Base-by-base conservation (phyloP, 2,329 filamentous ascomycete species). In the Microcyclospora tardicrescens region DNA sequence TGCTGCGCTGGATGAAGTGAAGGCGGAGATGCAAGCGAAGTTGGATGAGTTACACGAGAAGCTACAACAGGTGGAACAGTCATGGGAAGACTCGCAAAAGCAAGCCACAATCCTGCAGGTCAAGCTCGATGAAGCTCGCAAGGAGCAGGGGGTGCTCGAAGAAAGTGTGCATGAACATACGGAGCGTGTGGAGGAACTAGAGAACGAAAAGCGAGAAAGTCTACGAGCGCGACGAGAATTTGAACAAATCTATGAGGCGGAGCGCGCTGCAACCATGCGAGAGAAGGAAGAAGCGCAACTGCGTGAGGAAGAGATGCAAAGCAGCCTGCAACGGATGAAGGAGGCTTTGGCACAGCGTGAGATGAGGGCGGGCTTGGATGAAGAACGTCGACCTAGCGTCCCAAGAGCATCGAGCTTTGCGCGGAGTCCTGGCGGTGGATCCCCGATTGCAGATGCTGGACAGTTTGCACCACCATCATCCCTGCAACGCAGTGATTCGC, bases 201-300 rank as follows among this genome's bases (percentile, higher is more conserved):
- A 79, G 55, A 86, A 84, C 53, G 84, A 93, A 55, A 87, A 91
- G 64, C 77, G 84, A 51, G 87, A 96, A 50, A 72, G 80, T 39
- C 75, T 79, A 24, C 76, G 86, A 46, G 81, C 93, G 61, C 83
- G 84, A 55, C 77, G 89, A 47, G 91, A 98, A 60, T 79, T 95
- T 66, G 87, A 95, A 61, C 78, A 79, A 47, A 87, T 93, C 47
- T 93, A 94, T 60, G 89, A 96, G 61, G 78, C 82, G 33, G 91
- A 98, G 63, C 77, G 85, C 46, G 84, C 80, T 55, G 77, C 84
- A 39, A 82, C 89, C 64, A 77, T 84, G 55, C 85, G 87, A 62
- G 89, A 96, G 61, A 91, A 93, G 65, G 87, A 95, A 48, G 84
- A 93, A 51, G 81, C 87, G 62, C 70, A 74, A 39, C 81, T 80